phyloP scores from a whole-genome alignment of 1,284 basidiomycete genomes.

The Leccinum pachyderme region DNA sequence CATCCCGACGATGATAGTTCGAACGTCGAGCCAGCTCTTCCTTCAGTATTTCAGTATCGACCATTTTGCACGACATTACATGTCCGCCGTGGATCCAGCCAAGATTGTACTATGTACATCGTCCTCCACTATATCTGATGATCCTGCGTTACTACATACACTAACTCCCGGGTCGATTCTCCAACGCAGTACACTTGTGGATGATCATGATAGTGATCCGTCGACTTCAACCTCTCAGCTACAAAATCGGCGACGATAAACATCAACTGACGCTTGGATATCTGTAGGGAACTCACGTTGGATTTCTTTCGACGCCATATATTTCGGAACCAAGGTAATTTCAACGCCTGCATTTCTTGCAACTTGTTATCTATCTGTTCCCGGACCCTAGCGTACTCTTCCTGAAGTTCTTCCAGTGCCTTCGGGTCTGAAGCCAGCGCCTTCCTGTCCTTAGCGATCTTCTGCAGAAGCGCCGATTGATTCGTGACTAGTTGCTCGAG shows the following conservation, averaged over 20 bases:
- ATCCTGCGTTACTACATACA: background rate
- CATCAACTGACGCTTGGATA: background rate
- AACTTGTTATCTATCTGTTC: background rate
- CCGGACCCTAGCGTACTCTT: background rate
- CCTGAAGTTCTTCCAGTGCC: background rate
- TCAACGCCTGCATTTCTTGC: background rate
- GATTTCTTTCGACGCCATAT: background rate
- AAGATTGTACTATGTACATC: background rate
- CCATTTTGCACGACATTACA: background rate
- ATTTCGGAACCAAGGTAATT: background rate
- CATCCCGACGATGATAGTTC: no score
- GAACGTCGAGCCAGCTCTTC: no score
- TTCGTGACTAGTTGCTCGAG: background rate
- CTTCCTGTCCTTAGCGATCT: background rate
- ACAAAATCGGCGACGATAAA: background rate
- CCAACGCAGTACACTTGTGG: no score
- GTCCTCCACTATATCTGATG: background rate
- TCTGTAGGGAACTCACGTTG: background rate
- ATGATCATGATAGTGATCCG: no score
- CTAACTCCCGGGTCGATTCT: no score
- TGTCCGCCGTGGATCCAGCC: background rate
- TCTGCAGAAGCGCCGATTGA: background rate
- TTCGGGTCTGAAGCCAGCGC: background rate
- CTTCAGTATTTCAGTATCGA: no score
- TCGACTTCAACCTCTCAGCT: background rate